Evolutionary conservation across 768 basidiomycete genomes (phyloP), one percentile per base, ranked within the genome.

Genomic region (Mycena haematopus): DNA sequence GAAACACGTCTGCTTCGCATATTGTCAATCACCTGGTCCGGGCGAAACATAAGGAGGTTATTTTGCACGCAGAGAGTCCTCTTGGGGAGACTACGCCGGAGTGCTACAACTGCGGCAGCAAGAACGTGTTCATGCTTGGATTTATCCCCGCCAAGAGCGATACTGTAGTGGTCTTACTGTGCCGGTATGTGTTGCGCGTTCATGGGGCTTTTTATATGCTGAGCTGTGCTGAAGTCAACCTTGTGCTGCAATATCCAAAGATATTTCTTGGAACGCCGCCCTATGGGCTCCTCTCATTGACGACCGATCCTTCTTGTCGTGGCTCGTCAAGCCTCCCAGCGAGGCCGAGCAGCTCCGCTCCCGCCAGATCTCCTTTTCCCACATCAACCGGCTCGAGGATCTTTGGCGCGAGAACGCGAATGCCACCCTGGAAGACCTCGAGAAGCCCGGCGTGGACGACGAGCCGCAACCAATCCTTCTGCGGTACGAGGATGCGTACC

Each of bases 131-230:
- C 73, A 95, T 98, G 92, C 86, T 99, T 19, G 97, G 97, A 4
- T 99, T 99, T 71, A 99, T 99, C 70, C 97, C 97, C 3, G 97
- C 97, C 21, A 99, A 99, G 80, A 94, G 93, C 72, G 97, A 99
- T 72, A 99, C 97, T 6, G 97, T 99, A 40, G 97, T 99, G 36
- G 96, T 99, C 35, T 82, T 99, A 19, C 84, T 99, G 19, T 99
- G 96, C 74, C 91, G 96, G 95, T 96, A 9, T 9, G 71, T 65
- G 91, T 81, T 52, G 65, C 35, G 63, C 11, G 27, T 13, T 19
- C 62, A 31, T 24, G 36, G 13, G n/a, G 19, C 17, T 10, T 42
- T 7, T 42, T 42, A 19, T 19, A 21, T 54, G 19, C 49, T 52
- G 35, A 25, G n/a, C 49, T 52, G 46, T 21, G n/a, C 45, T 25